A percentile compares a stretch with the other conserved stretches of the same genome.
Conservation (phyloP, 1,284 basidiomycete genomes). For the Ganoderma boninense region DNA sequence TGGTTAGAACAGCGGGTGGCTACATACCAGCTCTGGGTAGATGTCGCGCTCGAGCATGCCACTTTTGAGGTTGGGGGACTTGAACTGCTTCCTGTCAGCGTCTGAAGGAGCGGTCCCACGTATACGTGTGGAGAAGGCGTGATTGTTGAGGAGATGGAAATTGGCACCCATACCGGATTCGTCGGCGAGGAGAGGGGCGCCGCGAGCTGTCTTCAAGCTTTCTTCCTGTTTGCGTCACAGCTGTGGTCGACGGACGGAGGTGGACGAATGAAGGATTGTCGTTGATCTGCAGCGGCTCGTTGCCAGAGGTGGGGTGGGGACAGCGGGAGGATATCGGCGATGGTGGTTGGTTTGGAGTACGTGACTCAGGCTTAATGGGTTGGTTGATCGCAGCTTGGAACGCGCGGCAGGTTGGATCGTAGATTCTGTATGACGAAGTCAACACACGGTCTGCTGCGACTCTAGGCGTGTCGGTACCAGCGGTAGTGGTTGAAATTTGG, state of each 20-base stretch:
- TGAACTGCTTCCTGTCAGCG: neutral
- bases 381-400: too few relatives aligned
- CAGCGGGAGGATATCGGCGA: too few relatives aligned
- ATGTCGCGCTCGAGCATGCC: neutral
- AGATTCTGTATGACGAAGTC: too few relatives aligned
- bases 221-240: neutral
- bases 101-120: neutral
- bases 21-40: neutral
- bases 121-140: neutral
- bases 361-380: too few relatives aligned
- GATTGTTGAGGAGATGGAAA: neutral
- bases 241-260: neutral
- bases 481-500: too few relatives aligned
- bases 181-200: neutral
- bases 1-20: neutral
- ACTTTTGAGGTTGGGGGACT: neutral
- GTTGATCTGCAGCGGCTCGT: neutral
- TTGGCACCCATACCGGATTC: neutral
- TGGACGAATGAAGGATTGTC: neutral
- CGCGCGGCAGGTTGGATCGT: too few relatives aligned
- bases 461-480: too few relatives aligned
- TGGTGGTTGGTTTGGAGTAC: too few relatives aligned
- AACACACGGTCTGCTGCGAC: too few relatives aligned
- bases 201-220: neutral
- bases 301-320: too few relatives aligned